Conservation (phyloP, 2,329 filamentous ascomycete species). For the Paecilomyces fulvus region DNA sequence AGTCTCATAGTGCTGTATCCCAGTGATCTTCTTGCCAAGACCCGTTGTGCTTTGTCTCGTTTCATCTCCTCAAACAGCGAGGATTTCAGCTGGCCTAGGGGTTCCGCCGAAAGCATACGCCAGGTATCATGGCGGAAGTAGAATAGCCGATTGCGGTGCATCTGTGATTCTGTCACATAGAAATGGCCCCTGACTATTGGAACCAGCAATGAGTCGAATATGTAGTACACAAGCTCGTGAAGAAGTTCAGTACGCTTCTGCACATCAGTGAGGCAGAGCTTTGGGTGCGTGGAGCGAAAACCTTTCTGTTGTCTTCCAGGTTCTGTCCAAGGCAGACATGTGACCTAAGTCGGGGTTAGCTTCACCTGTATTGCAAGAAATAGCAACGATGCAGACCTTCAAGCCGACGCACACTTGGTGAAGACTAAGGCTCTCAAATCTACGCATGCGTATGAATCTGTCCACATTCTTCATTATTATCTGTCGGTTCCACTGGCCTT, state of each 20-base stretch:
- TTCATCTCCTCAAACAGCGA: slow-evolving; percentile 74
- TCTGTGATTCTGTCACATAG: slow-evolving; percentile 85
- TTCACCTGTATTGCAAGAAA: neutral
- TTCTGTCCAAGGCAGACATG: slow-evolving; percentile 63
- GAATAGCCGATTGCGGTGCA: slow-evolving; percentile 71
- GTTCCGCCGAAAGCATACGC: slow-evolving; percentile 66
- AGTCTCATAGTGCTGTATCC: slow-evolving; percentile 73
- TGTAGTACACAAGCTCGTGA: slow-evolving; percentile 78
- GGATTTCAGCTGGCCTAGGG: slow-evolving; percentile 56
- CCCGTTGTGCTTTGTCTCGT: slow-evolving; percentile 44
- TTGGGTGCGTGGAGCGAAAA: slow-evolving; percentile 24
- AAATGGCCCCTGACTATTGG: slow-evolving; percentile 82
- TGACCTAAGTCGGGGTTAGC: slow-evolving; percentile 43
- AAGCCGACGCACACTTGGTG: slow-evolving; percentile 70
- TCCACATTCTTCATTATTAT: slow-evolving; percentile 62
- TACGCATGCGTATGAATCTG: slow-evolving; percentile 65
- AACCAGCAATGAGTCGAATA: slow-evolving; percentile 86
- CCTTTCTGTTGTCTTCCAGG: slow-evolving; percentile 37
- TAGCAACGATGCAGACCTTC: slow-evolving; percentile 46
- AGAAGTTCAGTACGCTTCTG: slow-evolving; percentile 72
- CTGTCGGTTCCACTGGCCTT: slow-evolving; percentile 51
- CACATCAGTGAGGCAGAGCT: slow-evolving; percentile 61
- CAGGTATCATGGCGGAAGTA: slow-evolving; percentile 95
- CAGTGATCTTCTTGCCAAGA: slow-evolving; percentile 56
- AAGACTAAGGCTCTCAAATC: slow-evolving; percentile 72